Evolutionary conservation across 768 basidiomycete genomes (phyloP), one percentile per base, ranked within the genome.

Genomic region (Trametes sanguinea): DNA sequence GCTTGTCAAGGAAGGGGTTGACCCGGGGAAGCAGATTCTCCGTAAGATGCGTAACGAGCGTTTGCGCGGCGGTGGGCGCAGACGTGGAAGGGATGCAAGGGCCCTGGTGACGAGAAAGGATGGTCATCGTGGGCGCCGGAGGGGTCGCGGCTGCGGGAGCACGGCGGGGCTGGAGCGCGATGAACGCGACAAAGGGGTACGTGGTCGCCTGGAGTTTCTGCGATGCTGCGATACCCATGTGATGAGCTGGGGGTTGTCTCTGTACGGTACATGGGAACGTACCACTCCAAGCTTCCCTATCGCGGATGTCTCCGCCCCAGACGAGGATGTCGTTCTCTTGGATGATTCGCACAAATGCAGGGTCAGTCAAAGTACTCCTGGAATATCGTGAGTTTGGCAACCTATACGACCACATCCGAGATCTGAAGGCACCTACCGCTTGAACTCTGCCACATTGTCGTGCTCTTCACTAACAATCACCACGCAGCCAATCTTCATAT

Each of bases 241-340:
- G 44, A 32, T 22, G 22, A 22, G 22, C 22, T 22, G 22, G 22
- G 22, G 22, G 22, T 22, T 22, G 22, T 37, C 35, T 37, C 35
- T 37, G 35, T 11, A 37, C 6, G 6, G 6, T 6, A 37, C 11
- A 37, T 11, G 17, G 42, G 7, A 16, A 54, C 76, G 47, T 47
- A 88, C 87, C 84, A 71, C 86, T 84, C 83, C 94, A 94, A 4
- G 92, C 85, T 63, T 96, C 93, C 39, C 80, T 80, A 67, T 91
- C 89, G 37, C 88, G 81, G 7, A 97, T 85, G 70, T 98, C 95
- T 14, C 93, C 95, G 3, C 90, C 96, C 96, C 95, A 99, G 7
- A 94, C 85, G 16, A 94, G 68, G 55, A 96, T 80, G 52, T 88
- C 79, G 72, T 94, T 89, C 37, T 89, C 86, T 51, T 83, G 81